These are phyloP conservation scores for Diaporthe nobilis DNA, from an alignment of 2,329 filamentous ascomycete genomes.

Conservation along the genomic window DNA sequence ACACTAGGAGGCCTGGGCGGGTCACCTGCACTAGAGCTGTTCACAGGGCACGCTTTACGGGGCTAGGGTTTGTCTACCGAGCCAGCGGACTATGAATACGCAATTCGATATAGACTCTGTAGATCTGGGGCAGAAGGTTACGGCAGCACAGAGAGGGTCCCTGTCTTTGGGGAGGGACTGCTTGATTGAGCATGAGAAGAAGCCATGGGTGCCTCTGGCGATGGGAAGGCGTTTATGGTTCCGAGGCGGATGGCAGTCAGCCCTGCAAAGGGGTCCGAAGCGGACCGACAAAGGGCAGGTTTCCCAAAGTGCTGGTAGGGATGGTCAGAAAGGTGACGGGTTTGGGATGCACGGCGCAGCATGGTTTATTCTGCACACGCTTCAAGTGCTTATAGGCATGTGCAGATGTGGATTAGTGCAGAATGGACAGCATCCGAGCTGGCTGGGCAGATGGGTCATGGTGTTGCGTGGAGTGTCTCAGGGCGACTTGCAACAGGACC, in stretches of 20 bases:
- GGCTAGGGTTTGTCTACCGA: no score
- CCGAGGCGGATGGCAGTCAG: no score
- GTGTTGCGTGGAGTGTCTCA: conserved; percentile 33
- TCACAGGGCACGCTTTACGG: no score
- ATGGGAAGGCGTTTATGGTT: no score
- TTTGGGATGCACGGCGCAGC: neutral
- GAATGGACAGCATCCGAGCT: neutral
- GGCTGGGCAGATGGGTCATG: conserved; percentile 20
- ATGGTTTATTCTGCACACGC: neutral
- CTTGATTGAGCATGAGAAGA: neutral
- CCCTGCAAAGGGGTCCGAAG: neutral
- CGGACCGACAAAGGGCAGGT: neutral
- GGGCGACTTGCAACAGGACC: conserved; percentile 26
- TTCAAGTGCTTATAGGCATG: neutral
- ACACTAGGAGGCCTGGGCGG: no score
- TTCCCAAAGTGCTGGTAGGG: neutral
- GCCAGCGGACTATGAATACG: neutral
- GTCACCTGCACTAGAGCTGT: no score
- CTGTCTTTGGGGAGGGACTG: neutral
- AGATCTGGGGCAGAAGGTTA: neutral
- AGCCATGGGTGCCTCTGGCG: neutral
- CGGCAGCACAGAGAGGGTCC: neutral
- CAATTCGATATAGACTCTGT: neutral
- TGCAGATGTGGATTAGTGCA: neutral
- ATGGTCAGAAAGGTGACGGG: neutral